phyloP scores from a whole-genome alignment of 306 rosid species.

The Lathyrus tuberosus region DNA sequence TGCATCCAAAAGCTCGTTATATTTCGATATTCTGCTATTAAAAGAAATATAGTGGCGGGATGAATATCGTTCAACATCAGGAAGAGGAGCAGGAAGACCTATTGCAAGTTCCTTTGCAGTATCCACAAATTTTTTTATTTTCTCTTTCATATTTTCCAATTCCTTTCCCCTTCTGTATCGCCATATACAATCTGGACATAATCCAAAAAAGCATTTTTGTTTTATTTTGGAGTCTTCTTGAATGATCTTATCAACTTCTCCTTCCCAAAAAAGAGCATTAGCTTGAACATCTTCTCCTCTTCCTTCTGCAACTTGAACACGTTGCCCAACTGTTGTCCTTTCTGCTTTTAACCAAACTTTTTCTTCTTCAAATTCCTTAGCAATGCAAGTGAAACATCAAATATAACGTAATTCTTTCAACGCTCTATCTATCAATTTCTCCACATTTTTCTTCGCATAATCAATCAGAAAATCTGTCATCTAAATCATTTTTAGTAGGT shows the following conservation, averaged over 20 bases:
- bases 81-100: background rate
- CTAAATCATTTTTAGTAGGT: background rate
- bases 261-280: background rate
- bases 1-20: background rate
- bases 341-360: background rate
- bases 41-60: constrained; percentile 8
- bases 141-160: background rate
- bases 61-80: constrained; percentile 3
- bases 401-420: background rate
- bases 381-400: background rate
- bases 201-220: constrained; percentile 1
- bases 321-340: background rate
- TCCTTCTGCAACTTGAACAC: background rate
- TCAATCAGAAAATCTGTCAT: background rate
- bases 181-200: constrained; percentile 5
- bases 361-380: background rate
- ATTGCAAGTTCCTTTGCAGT: background rate
- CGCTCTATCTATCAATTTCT: background rate
- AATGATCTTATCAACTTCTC: background rate
- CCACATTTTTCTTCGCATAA: background rate
- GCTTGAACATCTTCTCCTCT: background rate
- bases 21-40: background rate
- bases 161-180: constrained; percentile 23
- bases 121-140: background rate
- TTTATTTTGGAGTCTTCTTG: constrained; percentile 11